These are phyloP conservation scores for Teunomyces panamensis DNA, from an alignment of 805 yeast genomes.

Conservation along the genomic window DNA sequence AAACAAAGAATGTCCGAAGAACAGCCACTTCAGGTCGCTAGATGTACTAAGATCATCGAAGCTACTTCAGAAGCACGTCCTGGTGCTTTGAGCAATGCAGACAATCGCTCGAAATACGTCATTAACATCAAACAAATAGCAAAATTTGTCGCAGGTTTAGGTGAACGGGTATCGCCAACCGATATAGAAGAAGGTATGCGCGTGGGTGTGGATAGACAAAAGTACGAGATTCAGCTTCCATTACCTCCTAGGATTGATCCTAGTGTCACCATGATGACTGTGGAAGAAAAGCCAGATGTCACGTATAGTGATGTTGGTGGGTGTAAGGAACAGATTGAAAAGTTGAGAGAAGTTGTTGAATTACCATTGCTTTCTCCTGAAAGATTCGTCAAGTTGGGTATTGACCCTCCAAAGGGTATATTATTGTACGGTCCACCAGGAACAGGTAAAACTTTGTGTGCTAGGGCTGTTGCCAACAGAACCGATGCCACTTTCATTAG, in stretches of 20 bases:
- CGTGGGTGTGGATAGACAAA: constrained; percentile 97
- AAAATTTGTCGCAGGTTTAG: constrained; percentile 93
- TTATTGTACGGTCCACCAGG: constrained; percentile 97
- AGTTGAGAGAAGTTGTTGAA: constrained; percentile 93
- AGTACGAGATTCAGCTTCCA: constrained; percentile 95
- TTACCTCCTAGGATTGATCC: constrained; percentile 98
- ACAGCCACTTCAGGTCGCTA: constrained; percentile 95
- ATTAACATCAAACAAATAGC: constrained; percentile 98
- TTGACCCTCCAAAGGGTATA: constrained; percentile 99
- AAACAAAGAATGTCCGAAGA: constrained; percentile 89
- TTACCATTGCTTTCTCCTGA: constrained; percentile 92
- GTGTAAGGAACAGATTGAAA: constrained; percentile 96
- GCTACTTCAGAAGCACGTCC: constrained; percentile 40
- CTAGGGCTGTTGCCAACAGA: constrained; percentile 98
- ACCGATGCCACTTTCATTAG: constrained; percentile 98
- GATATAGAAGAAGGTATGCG: constrained; percentile 99
- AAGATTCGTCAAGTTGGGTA: constrained; percentile 93
- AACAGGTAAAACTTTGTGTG: constrained; percentile 97
- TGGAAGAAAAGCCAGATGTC: constrained; percentile 98
- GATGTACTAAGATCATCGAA: constrained; percentile 95
- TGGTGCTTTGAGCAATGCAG: constrained; percentile 52
- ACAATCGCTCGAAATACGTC: constrained; percentile 87
- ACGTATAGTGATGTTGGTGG: constrained; percentile 99
- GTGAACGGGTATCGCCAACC: constrained; percentile 96
- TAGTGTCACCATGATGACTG: constrained; percentile 99